Percentiles rank a stretch among this genome's conserved stretches.
Conservation (phyloP, 1,139 yeast genomes). For the Debaryomyces sp. region DNA sequence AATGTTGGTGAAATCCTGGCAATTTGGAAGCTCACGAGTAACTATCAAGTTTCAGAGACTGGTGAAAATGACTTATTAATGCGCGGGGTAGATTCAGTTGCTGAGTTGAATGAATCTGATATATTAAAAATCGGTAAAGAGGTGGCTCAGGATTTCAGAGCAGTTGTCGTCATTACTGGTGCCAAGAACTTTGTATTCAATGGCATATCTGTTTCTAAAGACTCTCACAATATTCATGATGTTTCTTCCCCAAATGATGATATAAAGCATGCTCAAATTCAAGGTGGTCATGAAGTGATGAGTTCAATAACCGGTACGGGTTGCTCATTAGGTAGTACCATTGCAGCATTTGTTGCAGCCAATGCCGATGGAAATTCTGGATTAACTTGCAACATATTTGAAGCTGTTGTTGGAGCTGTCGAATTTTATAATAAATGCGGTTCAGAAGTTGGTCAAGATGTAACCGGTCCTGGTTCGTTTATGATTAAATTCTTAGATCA, state of each 20-base stretch:
- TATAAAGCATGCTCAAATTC: conserved; percentile 22
- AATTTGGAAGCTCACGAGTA: conserved; percentile 35
- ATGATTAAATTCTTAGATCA: conserved; percentile 48
- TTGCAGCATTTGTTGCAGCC: conserved; percentile 63
- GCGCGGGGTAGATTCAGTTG: conserved; percentile 77
- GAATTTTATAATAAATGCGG: conserved; percentile 69
- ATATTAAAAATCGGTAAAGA: conserved; percentile 44
- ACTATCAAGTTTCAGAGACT: conserved; percentile 34
- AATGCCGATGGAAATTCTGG: conserved; percentile 26
- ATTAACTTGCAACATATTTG: conserved; percentile 29
- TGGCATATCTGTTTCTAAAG: conserved; percentile 8
- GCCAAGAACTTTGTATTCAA: conserved; percentile 32
- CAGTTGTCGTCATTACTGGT: conserved; percentile 75
- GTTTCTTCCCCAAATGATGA: background rate
- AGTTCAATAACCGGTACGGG: conserved; percentile 87
- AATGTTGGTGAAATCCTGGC: conserved; percentile 80
- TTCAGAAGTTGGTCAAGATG: conserved; percentile 45
- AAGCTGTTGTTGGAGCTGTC: conserved; percentile 63
- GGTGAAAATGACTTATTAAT: conserved; percentile 40
- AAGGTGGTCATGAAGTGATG: conserved; percentile 71
- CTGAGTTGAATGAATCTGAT: conserved; percentile 31
- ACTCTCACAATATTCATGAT: background rate
- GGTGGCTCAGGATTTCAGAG: conserved; percentile 57
- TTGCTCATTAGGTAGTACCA: conserved; percentile 77
- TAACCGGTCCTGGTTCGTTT: conserved; percentile 54